Conservation (phyloP, 78 protist species). For the Emiliania huxleyi region DNA sequence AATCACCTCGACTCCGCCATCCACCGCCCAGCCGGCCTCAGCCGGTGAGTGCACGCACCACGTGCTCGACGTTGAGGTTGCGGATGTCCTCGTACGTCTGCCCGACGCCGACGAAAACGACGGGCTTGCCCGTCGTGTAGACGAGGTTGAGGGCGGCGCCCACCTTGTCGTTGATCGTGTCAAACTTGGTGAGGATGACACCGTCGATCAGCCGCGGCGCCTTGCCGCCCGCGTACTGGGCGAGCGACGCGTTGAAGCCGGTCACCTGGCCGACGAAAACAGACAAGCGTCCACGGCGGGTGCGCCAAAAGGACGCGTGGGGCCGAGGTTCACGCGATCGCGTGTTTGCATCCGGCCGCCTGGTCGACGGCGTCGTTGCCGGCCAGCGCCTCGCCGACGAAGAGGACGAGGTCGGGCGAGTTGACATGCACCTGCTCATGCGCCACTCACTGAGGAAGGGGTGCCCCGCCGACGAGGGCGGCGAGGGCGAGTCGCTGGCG, state of each 20-base stretch:
- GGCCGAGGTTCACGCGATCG: too few relatives aligned
- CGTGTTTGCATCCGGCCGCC: too few relatives aligned
- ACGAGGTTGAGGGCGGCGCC: conserved; percentile 99
- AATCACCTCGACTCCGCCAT: too few relatives aligned
- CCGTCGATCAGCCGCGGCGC: conserved; percentile 92
- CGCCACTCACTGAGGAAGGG: too few relatives aligned
- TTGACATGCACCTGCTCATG: conserved; percentile 53
- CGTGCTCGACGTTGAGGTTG: conserved; percentile 21
- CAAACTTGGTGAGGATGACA: conserved; percentile 98
- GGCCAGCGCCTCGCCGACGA: conserved; percentile 99
- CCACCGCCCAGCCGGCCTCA: too few relatives aligned
- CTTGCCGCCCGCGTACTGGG: conserved; percentile 22
- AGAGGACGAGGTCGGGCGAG: conserved; percentile 93
- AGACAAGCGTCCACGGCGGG: too few relatives aligned
- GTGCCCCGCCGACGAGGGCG: too few relatives aligned
- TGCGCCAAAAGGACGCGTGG: too few relatives aligned
- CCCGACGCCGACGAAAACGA: conserved; percentile 98
- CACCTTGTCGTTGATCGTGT: conserved; percentile 98
- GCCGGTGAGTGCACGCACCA: background rate
- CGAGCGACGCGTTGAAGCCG: conserved; percentile 84
- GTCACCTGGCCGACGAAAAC: conserved; percentile 48
- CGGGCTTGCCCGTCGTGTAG: conserved; percentile 93
- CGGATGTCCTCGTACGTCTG: conserved; percentile 61
- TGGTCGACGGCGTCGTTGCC: conserved; percentile 99
- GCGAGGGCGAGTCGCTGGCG: too few relatives aligned